phyloP scores from a whole-genome alignment of 2,329 filamentous ascomycete genomes.

The Colletotrichum higginsianum region DNA sequence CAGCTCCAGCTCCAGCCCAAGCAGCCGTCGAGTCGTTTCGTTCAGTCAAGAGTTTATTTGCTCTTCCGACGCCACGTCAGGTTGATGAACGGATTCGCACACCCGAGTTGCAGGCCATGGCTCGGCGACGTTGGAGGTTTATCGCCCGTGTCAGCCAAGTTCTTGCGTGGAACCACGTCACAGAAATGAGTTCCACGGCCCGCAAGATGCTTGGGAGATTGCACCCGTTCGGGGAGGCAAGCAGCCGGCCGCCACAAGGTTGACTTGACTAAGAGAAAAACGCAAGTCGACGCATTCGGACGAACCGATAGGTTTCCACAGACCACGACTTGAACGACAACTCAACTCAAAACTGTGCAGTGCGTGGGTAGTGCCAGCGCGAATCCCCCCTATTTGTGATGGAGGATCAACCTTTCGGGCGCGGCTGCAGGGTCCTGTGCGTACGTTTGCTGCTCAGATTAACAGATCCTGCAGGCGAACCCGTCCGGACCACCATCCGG shows the following conservation, averaged over 20 bases:
- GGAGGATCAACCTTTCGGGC: neutral
- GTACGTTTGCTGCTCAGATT: neutral
- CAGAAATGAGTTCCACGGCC: neutral
- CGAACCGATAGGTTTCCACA: neutral
- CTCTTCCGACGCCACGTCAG: slow-evolving; percentile 4
- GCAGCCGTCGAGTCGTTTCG: neutral
- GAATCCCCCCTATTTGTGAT: neutral
- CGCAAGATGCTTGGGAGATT: neutral
- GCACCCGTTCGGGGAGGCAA: neutral
- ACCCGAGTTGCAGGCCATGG: neutral
- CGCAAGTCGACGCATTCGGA: neutral
- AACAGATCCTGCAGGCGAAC: slow-evolving; percentile 9
- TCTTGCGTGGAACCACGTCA: neutral
- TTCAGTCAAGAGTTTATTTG: neutral
- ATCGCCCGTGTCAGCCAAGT: neutral
- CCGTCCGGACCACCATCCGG: neutral
- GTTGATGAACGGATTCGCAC: neutral
- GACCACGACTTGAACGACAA: neutral
- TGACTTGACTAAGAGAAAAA: neutral
- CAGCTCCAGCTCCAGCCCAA: neutral
- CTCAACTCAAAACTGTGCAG: neutral
- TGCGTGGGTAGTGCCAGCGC: too few species aligned
- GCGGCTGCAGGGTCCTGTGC: slow-evolving; percentile 14
- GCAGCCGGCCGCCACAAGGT: neutral
- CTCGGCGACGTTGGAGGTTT: neutral